These are phyloP conservation scores for Schizopora paradoxa DNA, from an alignment of 1,284 basidiomycete species.

Conservation along the genomic window DNA sequence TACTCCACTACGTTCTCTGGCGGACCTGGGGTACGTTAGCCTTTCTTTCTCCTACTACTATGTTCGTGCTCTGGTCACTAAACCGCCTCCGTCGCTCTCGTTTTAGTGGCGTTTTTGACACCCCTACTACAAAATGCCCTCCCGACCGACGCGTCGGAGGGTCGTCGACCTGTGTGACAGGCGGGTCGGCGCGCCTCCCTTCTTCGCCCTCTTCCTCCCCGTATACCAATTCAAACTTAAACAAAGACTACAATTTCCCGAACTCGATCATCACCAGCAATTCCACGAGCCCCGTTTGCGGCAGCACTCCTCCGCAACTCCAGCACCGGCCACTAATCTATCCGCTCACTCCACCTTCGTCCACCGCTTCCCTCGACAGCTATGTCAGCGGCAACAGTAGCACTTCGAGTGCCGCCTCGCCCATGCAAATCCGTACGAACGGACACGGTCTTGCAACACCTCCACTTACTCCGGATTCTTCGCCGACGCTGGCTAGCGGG, in stretches of 20 bases:
- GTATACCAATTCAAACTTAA: constrained; percentile 37
- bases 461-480: constrained; percentile 52
- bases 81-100: too few relatives aligned
- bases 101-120: constrained; percentile 86
- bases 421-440: constrained; percentile 17
- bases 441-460: constrained; percentile 51
- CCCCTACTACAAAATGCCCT: constrained; percentile 83
- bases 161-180: constrained; percentile 91
- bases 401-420: constrained; percentile 27
- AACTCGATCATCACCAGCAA: constrained; percentile 16
- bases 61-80: too few relatives aligned
- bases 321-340: too few relatives aligned
- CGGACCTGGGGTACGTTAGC: constrained; percentile 6
- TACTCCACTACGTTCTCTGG: constrained; percentile 35
- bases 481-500: constrained; percentile 35
- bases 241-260: constrained; percentile 16
- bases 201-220: constrained; percentile 27
- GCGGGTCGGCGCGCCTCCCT: constrained; percentile 64
- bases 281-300: constrained; percentile 3
- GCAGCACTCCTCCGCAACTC: too few relatives aligned
- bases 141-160: constrained; percentile 58
- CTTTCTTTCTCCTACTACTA: too few relatives aligned
- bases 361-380: constrained; percentile 5
- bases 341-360: constrained; percentile 14
- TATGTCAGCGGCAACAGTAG: constrained; percentile 2